Evolutionary conservation across 805 yeast species (phyloP).

Genomic region (Suhomyces sp.): DNA sequence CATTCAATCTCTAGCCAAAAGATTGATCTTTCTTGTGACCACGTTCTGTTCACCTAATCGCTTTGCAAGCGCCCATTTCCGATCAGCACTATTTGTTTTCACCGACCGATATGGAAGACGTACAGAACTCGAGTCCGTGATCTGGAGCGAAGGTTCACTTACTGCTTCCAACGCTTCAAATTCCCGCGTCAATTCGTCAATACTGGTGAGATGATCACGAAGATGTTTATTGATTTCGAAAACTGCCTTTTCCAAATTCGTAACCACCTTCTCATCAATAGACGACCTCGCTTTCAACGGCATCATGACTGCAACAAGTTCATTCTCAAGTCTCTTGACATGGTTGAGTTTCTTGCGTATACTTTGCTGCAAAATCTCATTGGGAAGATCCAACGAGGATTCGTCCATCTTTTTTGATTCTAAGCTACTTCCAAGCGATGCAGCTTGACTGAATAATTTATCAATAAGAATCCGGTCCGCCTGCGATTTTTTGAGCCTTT

Average conservation of each 20-base stretch:
- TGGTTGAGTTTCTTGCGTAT: constrained; percentile 27
- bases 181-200: constrained; percentile 13
- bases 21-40: too few relatives aligned
- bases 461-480: constrained; percentile 21
- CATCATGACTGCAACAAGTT: constrained; percentile 26
- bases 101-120: too few relatives aligned
- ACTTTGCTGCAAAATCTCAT: constrained; percentile 21
- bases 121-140: too few relatives aligned
- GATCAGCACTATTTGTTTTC: too few relatives aligned
- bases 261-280: constrained; percentile 17
- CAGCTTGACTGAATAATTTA: constrained; percentile 27
- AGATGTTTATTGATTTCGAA: constrained; percentile 26
- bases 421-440: constrained; percentile 14
- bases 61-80: too few relatives aligned
- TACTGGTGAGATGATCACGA: constrained; percentile 11
- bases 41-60: too few relatives aligned
- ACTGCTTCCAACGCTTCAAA: constrained; percentile 1
- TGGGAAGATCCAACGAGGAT: constrained; percentile 33
- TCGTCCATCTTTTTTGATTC: constrained; percentile 14
- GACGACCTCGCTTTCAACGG: constrained; percentile 31
- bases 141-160: too few relatives aligned
- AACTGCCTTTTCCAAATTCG: constrained; percentile 28
- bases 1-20: too few relatives aligned
- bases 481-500: constrained; percentile 16
- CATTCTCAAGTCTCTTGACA: constrained; percentile 23